Conservation (phyloP, 176 grass and related monocot species). For the Zizania latifolia region DNA sequence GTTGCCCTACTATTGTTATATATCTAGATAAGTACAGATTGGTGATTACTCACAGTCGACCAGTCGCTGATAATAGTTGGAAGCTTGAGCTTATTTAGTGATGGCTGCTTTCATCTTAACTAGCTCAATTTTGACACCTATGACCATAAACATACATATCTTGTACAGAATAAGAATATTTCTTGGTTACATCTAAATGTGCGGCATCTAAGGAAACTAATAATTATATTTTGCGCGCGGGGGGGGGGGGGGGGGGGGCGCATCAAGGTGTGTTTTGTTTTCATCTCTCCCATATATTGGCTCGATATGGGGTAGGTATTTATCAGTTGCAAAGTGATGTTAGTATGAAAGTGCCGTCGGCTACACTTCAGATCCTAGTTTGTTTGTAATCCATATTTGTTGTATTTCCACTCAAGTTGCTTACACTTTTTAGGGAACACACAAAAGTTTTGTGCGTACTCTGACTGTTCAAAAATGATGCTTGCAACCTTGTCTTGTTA, state of each 20-base stretch:
- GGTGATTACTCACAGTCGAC: neutral
- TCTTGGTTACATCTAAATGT: neutral
- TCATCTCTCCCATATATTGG: neutral
- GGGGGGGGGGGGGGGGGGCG: no score
- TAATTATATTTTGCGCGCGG: neutral
- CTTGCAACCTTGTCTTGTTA: slow-evolving; percentile 12
- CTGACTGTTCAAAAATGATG: neutral
- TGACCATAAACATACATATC: neutral
- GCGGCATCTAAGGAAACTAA: neutral
- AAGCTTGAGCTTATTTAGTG: neutral
- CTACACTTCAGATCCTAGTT: neutral
- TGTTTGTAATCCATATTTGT: neutral
- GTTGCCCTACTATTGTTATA: neutral
- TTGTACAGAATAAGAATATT: neutral
- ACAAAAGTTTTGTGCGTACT: no score
- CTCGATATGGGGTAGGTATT: neutral
- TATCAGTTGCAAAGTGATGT: neutral
- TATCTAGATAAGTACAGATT: neutral
- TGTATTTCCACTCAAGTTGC: neutral
- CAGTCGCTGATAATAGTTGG: neutral
- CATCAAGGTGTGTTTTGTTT: neutral
- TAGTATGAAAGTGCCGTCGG: neutral
- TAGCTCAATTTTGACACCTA: neutral
- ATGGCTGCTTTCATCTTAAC: neutral
- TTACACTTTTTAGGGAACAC: no score